Evolutionary conservation across 805 yeast species (phyloP).

Genomic region (Candida schatavii): DNA sequence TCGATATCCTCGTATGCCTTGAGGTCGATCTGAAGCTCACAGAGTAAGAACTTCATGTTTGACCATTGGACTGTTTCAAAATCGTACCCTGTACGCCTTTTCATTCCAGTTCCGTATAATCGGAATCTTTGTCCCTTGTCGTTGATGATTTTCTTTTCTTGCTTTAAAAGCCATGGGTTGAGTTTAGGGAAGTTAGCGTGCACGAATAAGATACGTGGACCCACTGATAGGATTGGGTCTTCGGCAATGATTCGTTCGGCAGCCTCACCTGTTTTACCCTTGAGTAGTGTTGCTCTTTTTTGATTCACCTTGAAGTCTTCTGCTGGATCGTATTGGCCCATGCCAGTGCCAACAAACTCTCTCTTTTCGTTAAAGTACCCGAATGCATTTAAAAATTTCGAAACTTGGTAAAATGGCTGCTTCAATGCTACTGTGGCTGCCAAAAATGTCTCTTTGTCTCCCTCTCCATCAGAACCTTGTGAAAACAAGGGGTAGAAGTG

Average conservation of each 20-base stretch:
- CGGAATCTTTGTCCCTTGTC: conserved; percentile 49
- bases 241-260: conserved; percentile 6
- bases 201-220: conserved; percentile 45
- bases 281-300: conserved; percentile 11
- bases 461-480: conserved; percentile 62
- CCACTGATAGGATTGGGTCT: conserved; percentile 11
- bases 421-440: conserved; percentile 60
- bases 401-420: conserved; percentile 53
- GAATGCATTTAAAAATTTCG: conserved; percentile 49
- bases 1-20: conserved; percentile 42
- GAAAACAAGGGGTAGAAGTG: conserved; percentile 42
- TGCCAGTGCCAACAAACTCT: conserved; percentile 64
- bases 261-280: conserved; percentile 5
- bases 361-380: conserved; percentile 39
- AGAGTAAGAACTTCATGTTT: conserved; percentile 52
- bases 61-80: conserved; percentile 60
- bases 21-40: conserved; percentile 47
- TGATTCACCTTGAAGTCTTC: conserved; percentile 44
- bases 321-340: conserved; percentile 74
- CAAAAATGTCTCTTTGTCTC: conserved; percentile 75
- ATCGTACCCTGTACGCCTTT: conserved; percentile 50
- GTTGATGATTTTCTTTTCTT: conserved; percentile 38
- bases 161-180: conserved; percentile 54
- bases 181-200: conserved; percentile 69
- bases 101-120: conserved; percentile 57